Percentiles rank a stretch among this genome's conserved stretches.
Conservation (phyloP, 768 basidiomycete genomes). For the Mycena chlorophos region DNA sequence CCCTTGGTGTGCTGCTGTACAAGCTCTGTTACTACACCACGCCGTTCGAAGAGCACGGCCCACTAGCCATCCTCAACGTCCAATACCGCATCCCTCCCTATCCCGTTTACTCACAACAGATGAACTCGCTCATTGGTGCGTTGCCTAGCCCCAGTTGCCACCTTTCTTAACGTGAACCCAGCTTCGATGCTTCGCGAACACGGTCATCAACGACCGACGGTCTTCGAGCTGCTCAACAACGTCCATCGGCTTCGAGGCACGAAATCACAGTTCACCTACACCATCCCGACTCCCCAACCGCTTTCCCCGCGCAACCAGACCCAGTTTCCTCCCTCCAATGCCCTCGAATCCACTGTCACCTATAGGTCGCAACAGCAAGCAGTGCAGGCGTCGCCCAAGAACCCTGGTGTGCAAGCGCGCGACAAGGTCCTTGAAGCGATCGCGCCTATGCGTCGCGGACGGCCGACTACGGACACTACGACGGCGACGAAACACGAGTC, state of each 20-base stretch:
- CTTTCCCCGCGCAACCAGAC: conserved; percentile 42
- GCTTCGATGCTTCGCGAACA: conserved; percentile 93
- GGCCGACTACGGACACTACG: conserved; percentile 50
- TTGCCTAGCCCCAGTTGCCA: conserved; percentile 7
- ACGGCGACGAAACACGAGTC: conserved; percentile 14
- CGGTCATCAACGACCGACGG: conserved; percentile 79
- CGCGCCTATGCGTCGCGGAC: conserved; percentile 74
- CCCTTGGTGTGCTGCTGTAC: conserved; percentile 92
- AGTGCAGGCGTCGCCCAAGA: conserved; percentile 27
- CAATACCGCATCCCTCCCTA: conserved; percentile 91
- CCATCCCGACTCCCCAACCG: conserved; percentile 49
- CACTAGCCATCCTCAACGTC: conserved; percentile 93
- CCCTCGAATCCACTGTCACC: conserved; percentile 32
- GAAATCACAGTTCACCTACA: conserved; percentile 75
- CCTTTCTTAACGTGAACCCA: conserved; percentile 36
- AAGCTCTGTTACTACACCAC: conserved; percentile 99
- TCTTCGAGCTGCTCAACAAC: conserved; percentile 80
- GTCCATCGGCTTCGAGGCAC: conserved; percentile 89
- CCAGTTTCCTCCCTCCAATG: conserved; percentile 31
- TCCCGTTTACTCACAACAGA: conserved; percentile 79
- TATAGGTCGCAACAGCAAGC: conserved; percentile 28
- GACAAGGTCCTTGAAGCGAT: conserved; percentile 81
- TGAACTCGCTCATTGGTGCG: conserved; percentile 83
- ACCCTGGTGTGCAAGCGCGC: conserved; percentile 60
- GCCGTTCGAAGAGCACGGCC: conserved; percentile 97